Conservation (phyloP, 805 yeast genomes). For the Suhomyces sp. region DNA sequence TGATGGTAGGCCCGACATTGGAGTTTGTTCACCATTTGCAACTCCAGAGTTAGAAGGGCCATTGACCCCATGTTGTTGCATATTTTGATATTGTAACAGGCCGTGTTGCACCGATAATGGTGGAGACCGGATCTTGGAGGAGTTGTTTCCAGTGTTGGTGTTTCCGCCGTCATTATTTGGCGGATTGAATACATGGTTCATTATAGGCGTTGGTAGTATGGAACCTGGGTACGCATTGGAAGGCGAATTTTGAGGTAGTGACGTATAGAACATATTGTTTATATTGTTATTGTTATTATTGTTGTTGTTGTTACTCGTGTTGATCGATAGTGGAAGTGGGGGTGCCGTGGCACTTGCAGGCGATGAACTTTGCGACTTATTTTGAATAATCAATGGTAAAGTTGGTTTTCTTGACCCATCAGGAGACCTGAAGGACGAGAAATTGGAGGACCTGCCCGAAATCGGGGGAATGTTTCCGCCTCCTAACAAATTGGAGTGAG, state of each 20-base stretch:
- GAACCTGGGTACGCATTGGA: constrained; percentile 21
- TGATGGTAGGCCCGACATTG: constrained; percentile 68
- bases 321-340: constrained; percentile 24
- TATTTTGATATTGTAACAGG: constrained; percentile 1
- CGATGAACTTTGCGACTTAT: constrained; percentile 41
- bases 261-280: constrained; percentile 17
- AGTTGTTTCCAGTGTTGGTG: constrained; percentile 1
- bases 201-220: constrained; percentile 31
- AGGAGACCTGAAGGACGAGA: constrained; percentile 26
- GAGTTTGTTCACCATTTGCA: constrained; percentile 59
- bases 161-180: constrained; percentile 1
- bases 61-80: background rate
- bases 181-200: constrained; percentile 30
- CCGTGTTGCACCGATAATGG: constrained; percentile 1
- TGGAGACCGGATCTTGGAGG: constrained; percentile 6
- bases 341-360: constrained; percentile 43
- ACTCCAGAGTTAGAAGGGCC: constrained; percentile 8
- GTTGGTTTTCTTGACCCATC: constrained; percentile 30
- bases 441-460: constrained; percentile 16
- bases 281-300: constrained; percentile 8
- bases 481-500: background rate
- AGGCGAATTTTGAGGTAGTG: constrained; percentile 28
- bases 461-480: constrained; percentile 15
- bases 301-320: constrained; percentile 8
- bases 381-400: constrained; percentile 35